These are phyloP conservation scores for Sordariomycetes sp. DNA, from an alignment of 2,329 filamentous ascomycete genomes.

Conservation along the genomic window DNA sequence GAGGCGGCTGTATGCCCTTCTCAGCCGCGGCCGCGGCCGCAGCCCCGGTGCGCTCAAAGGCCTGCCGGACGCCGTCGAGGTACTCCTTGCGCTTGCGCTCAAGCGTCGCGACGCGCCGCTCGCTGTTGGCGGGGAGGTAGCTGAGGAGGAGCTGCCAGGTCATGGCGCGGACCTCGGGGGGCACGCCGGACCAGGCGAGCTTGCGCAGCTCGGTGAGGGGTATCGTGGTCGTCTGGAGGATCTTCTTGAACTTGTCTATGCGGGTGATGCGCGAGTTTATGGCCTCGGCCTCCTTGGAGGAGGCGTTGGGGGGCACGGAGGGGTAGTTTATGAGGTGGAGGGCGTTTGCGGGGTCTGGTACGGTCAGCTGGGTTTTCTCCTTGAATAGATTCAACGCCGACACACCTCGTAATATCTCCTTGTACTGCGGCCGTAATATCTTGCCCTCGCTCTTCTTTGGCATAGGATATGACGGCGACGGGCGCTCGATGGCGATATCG, in stretches of 20 bases:
- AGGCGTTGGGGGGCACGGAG: constrained; percentile 56
- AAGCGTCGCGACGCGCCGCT: constrained; percentile 75
- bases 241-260: constrained; percentile 97
- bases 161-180: constrained; percentile 91
- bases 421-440: constrained; percentile 92
- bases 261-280: constrained; percentile 79
- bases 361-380: constrained; percentile 4
- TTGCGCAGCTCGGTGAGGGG: constrained; percentile 71
- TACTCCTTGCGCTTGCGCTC: constrained; percentile 96
- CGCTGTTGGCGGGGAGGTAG: constrained; percentile 93
- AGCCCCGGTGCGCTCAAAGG: constrained; percentile 44
- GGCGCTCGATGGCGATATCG: constrained; percentile 86
- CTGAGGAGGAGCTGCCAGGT: constrained; percentile 96
- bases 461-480: constrained; percentile 69
- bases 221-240: constrained; percentile 85
- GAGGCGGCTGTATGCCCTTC: constrained; percentile 9
- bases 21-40: constrained; percentile 5
- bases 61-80: constrained; percentile 73
- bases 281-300: constrained; percentile 71
- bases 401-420: constrained; percentile 72
- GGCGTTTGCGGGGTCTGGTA: constrained; percentile 70
- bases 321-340: constrained; percentile 89
- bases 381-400: constrained; percentile 1
- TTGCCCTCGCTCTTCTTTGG: constrained; percentile 87
- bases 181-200: constrained; percentile 86